Evolutionary conservation across 2,329 filamentous ascomycete species (phyloP), one percentile per base, ranked within the genome.

Genomic region (Onygenales sp.): DNA sequence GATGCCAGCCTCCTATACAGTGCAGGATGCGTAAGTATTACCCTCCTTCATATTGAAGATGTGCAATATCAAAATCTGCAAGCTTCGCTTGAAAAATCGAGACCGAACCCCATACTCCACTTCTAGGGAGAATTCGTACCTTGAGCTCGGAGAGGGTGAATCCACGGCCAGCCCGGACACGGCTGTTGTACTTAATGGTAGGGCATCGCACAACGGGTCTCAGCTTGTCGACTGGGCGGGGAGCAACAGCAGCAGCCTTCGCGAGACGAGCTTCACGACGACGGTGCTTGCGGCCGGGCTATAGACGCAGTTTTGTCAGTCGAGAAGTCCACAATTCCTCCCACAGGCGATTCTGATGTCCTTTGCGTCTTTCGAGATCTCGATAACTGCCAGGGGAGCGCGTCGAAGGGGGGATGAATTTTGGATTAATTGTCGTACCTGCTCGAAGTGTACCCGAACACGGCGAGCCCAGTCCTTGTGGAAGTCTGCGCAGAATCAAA

Each of bases 391-490:
- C 8, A 7, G 33, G 9, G 31, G 37, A 31, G 34, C 36, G 4
- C 31, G 9, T 36, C 31, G 3, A 5, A 27, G 4, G 21, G 21
- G 21, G 21, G 21, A 5, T 47, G 27, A 10, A 21, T 17, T 17
- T 48, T 39, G 9, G 36, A 39, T 39, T 39, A 39, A 36, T 27
- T 37, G 21, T 74, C 77, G 77, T 92, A 95, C 92, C 90, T 97
- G 93, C 83, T 98, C 90, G 82, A 98, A 98, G 84, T 98, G 93
- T 78, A 88, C 88, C 80, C 90, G 88, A 74, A 98, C 93, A 80
- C 91, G 88, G 81, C 90, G 88, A 80, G 97, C 91, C 93, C 93
- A 98, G 84, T 98, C 91, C 89, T 95, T 96, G 81, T 89, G 91
- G 88, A 95, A 95, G 76, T 96, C 88, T 93, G 71, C 60, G 62